phyloP scores from a whole-genome alignment of 83 land plant species.

The Picea abies region DNA sequence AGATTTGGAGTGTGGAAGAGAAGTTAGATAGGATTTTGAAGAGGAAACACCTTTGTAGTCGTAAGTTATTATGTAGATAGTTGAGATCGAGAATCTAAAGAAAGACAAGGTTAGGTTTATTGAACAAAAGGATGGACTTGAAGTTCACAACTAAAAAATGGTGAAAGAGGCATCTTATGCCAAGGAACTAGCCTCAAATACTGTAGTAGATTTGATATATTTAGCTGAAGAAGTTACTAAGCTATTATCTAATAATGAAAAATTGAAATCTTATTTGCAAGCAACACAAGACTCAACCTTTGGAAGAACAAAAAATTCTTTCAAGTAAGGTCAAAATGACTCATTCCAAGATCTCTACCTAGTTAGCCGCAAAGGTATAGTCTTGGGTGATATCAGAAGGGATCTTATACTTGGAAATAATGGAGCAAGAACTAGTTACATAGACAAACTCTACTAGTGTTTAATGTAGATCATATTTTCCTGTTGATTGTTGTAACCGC shows the following conservation, averaged over 20 bases:
- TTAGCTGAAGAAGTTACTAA: conserved; percentile 96
- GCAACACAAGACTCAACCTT: conserved; percentile 30
- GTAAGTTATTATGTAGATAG: conserved; percentile 37
- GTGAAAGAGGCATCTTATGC: conserved; percentile 94
- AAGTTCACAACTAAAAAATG: conserved; percentile 70
- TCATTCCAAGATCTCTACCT: neutral
- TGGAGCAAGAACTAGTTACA: too few species aligned
- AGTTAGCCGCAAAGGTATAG: conserved; percentile 32
- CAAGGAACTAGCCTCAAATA: conserved; percentile 90
- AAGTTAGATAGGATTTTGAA: conserved; percentile 3
- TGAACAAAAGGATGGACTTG: conserved; percentile 72
- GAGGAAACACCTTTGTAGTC: conserved; percentile 7
- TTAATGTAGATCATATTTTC: too few species aligned
- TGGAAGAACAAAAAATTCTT: conserved; percentile 24
- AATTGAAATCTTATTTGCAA: conserved; percentile 61
- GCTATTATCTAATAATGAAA: conserved; percentile 80
- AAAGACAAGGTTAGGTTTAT: conserved; percentile 53
- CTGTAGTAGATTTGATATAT: conserved; percentile 92
- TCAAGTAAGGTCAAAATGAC: conserved; percentile 15
- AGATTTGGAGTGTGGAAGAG: conserved; percentile 1
- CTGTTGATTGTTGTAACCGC: too few species aligned
- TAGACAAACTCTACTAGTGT: too few species aligned
- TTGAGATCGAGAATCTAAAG: conserved; percentile 71
- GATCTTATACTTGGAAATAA: too few species aligned
- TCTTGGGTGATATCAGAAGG: conserved; percentile 32